These are phyloP conservation scores for Podospora didyma DNA, from an alignment of 495 filamentous ascomycete genomes.

Conservation along the genomic window DNA sequence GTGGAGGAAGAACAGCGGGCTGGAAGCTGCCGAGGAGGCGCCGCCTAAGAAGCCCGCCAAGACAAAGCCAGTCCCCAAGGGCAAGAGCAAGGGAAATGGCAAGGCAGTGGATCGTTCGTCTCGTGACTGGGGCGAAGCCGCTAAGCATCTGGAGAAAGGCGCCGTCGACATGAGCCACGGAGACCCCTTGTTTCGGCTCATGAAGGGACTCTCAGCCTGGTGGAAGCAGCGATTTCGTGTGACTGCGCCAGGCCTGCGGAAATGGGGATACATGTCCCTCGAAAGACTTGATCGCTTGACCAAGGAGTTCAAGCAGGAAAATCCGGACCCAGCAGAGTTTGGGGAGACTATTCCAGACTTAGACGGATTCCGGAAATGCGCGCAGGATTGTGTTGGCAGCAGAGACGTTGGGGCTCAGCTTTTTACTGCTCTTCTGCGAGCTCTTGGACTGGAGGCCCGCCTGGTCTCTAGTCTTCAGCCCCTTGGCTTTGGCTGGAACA, in stretches of 20 bases:
- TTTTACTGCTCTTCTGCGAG: constrained; percentile 85
- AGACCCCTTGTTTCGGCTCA: constrained; percentile 75
- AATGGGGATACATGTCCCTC: constrained; percentile 78
- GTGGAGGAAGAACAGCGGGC: constrained; percentile 65
- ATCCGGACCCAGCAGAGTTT: constrained; percentile 56
- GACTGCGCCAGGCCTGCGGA: constrained; percentile 76
- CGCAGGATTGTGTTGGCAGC: constrained; percentile 72
- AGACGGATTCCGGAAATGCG: constrained; percentile 63
- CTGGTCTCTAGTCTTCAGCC: constrained; percentile 84
- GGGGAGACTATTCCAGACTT: constrained; percentile 69
- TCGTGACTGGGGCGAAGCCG: constrained; percentile 72
- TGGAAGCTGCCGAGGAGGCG: constrained; percentile 41
- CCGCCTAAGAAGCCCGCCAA: neutral
- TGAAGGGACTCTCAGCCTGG: constrained; percentile 71
- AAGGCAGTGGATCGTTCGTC: constrained; percentile 15
- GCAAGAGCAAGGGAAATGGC: constrained; percentile 33
- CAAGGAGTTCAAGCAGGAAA: constrained; percentile 58
- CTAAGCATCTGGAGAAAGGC: constrained; percentile 64
- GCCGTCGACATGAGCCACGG: constrained; percentile 68
- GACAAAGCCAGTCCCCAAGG: constrained; percentile 12
- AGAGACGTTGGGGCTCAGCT: constrained; percentile 86
- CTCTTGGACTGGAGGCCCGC: constrained; percentile 72
- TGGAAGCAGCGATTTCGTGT: constrained; percentile 85
- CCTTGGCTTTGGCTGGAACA: constrained; percentile 87
- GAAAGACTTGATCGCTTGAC: constrained; percentile 63